phyloP scores from a whole-genome alignment of 306 rosid genomes.

The Gillenia trifoliata region DNA sequence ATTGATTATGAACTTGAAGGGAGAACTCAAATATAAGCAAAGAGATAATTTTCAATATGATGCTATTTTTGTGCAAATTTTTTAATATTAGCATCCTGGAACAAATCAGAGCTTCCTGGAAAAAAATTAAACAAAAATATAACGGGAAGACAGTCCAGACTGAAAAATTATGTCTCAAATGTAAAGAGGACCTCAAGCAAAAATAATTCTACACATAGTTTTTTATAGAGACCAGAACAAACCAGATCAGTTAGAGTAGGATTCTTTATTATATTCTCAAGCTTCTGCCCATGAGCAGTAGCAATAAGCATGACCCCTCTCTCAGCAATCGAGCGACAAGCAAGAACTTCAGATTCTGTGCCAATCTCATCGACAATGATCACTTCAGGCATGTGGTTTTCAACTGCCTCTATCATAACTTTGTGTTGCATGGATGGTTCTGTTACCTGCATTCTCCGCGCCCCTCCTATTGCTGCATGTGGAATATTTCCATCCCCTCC shows the following conservation, averaged over 20 bases:
- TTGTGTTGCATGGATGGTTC: constrained; percentile 63
- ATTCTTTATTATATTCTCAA: constrained; percentile 60
- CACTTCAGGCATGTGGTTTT: constrained; percentile 78
- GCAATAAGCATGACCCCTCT: constrained; percentile 74
- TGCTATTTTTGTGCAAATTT: neutral
- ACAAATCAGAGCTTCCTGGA: neutral
- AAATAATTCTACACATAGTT: neutral
- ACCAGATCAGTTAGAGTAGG: constrained; percentile 63
- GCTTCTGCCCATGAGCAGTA: constrained; percentile 60
- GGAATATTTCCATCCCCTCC: constrained; percentile 74
- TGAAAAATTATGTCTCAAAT: neutral
- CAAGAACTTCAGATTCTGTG: constrained; percentile 62
- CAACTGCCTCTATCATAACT: constrained; percentile 74
- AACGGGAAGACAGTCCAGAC: neutral
- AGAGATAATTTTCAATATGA: neutral
- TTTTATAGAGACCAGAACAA: constrained; percentile 29
- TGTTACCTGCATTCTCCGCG: constrained; percentile 68
- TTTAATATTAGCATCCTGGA: neutral
- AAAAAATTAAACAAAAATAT: neutral
- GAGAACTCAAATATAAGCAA: too few relatives aligned
- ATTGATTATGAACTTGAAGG: neutral
- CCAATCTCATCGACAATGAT: constrained; percentile 73
- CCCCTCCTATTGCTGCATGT: constrained; percentile 65
- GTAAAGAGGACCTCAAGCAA: constrained; percentile 5
- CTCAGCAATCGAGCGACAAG: constrained; percentile 64